Evolutionary conservation across 2,329 filamentous ascomycete species (phyloP).

Genomic region (Xylariaceae sp.): DNA sequence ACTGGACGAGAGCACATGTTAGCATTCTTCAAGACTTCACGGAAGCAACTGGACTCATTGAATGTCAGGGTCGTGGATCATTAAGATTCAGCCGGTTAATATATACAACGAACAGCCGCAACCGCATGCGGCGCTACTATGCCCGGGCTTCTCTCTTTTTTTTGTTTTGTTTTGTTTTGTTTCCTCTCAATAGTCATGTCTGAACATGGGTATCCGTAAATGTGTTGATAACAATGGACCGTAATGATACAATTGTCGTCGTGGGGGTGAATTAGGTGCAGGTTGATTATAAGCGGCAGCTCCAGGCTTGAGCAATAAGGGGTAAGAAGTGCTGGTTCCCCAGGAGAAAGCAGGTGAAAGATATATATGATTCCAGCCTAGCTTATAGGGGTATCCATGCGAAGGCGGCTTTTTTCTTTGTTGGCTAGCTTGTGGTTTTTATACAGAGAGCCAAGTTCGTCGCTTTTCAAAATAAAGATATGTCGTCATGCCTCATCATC

Average conservation of each 20-base stretch:
- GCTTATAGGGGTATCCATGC: conserved; percentile 4
- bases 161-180: neutral
- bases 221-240: too few species aligned
- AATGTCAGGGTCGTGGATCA: neutral
- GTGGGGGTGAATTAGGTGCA: too few species aligned
- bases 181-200: neutral
- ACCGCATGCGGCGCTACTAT: neutral
- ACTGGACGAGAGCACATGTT: neutral
- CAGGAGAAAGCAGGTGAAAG: too few species aligned
- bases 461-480: conserved; percentile 7
- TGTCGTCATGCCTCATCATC: conserved; percentile 16
- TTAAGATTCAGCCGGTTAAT: neutral
- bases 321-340: too few species aligned
- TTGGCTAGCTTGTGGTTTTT: conserved; percentile 3
- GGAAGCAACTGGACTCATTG: neutral
- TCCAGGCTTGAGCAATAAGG: too few species aligned
- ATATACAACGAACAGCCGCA: neutral
- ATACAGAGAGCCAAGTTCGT: neutral
- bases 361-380: conserved; percentile 1
- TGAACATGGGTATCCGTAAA: neutral
- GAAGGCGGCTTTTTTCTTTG: neutral
- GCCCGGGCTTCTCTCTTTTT: neutral
- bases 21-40: neutral
- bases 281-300: too few species aligned
- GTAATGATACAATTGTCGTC: too few species aligned